These are phyloP conservation scores for Pistacia vera DNA, from an alignment of 345 rosid genomes.

Conservation along the genomic window DNA sequence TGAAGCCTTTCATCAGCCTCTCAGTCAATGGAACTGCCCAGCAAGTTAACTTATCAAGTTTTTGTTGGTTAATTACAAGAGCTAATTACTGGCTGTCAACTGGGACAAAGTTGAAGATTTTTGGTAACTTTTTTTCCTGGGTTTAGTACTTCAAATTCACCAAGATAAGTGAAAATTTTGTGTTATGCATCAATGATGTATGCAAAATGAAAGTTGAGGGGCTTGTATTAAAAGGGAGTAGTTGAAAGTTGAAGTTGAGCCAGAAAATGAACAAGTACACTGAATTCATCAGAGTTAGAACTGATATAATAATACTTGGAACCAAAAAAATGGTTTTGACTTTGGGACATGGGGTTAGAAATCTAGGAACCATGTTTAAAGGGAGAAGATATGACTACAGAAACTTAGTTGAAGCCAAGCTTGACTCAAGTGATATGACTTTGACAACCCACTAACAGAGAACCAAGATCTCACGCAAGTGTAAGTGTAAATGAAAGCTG, in stretches of 20 bases:
- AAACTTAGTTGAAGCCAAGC: neutral
- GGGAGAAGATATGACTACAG: neutral
- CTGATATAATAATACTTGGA: neutral
- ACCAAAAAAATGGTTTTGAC: too few relatives aligned
- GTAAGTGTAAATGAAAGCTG: neutral
- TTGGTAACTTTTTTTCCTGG: neutral
- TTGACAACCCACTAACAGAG: slow-evolving; percentile 18
- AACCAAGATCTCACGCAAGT: slow-evolving; percentile 14
- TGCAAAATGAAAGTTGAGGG: too few relatives aligned
- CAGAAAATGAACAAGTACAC: neutral
- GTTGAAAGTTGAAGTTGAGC: neutral
- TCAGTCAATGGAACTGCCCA: too few relatives aligned
- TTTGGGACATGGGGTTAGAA: neutral
- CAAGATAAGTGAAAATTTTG: too few relatives aligned
- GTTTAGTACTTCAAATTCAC: neutral
- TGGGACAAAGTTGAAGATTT: too few relatives aligned
- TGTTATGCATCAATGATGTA: too few relatives aligned
- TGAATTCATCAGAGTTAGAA: neutral
- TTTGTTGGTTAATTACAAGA: too few relatives aligned
- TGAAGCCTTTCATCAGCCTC: too few relatives aligned
- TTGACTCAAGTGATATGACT: neutral
- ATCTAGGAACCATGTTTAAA: neutral
- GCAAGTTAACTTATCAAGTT: too few relatives aligned
- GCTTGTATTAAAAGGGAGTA: too few relatives aligned
- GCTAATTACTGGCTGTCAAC: too few relatives aligned